Percentiles rank a stretch among this genome's conserved stretches.
phyloP scores from a whole-genome alignment of 805 yeast species.

The Komagataella mondaviorum region DNA sequence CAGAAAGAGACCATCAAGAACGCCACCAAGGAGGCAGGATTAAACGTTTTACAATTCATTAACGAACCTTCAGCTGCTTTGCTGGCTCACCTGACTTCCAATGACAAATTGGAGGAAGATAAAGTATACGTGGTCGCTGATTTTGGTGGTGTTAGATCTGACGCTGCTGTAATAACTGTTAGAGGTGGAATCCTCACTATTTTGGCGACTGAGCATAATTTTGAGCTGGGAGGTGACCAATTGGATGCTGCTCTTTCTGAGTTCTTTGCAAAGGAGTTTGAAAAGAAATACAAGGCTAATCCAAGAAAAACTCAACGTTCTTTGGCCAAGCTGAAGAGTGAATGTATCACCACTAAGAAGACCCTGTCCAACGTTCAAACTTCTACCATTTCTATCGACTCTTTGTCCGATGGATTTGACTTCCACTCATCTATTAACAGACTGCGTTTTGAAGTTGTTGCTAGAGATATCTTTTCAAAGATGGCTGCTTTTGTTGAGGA shows the following conservation, averaged over 20 bases:
- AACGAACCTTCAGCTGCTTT: constrained; percentile 90
- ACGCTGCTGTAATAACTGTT: constrained; percentile 85
- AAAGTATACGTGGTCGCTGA: constrained; percentile 86
- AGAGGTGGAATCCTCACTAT: constrained; percentile 91
- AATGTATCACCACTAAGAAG: constrained; percentile 74
- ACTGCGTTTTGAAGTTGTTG: constrained; percentile 81
- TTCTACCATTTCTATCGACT: constrained; percentile 87
- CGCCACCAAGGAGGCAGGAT: constrained; percentile 58
- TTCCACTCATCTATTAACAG: constrained; percentile 90
- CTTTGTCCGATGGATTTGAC: constrained; percentile 88
- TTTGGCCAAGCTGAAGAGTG: constrained; percentile 75
- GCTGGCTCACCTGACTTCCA: constrained; percentile 55
- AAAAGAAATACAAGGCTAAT: constrained; percentile 72
- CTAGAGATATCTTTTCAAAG: constrained; percentile 63
- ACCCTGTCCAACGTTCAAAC: constrained; percentile 83
- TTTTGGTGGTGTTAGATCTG: constrained; percentile 92
- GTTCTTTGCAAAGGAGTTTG: constrained; percentile 84
- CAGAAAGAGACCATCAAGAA: constrained; percentile 54
- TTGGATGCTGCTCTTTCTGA: constrained; percentile 73
- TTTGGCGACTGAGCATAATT: constrained; percentile 73
- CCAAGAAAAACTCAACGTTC: constrained; percentile 77
- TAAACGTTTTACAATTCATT: constrained; percentile 75
- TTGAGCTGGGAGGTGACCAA: constrained; percentile 75
- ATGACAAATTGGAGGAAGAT: constrained; percentile 40
- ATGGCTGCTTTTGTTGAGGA: constrained; percentile 67